Evolutionary conservation across 805 yeast genomes (phyloP).

Genomic region (Cyberlindnera mrakii): DNA sequence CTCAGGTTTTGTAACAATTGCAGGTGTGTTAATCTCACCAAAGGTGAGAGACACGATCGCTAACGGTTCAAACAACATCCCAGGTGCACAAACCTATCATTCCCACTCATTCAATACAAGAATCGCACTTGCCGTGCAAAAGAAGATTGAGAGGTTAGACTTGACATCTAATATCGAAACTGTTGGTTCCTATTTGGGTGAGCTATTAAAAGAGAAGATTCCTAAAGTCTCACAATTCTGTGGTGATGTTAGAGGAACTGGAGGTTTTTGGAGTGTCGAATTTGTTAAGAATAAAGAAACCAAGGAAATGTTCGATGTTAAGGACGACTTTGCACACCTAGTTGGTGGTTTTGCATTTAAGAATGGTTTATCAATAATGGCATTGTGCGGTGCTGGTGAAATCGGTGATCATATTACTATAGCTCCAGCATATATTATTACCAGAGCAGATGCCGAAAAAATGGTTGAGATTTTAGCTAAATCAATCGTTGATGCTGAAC

Average conservation of each 20-base stretch:
- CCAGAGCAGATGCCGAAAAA: conserved; percentile 30
- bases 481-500: conserved; percentile 17
- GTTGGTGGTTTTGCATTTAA: conserved; percentile 30
- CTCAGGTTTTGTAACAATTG: conserved; percentile 41
- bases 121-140: conserved; percentile 41
- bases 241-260: conserved; percentile 50
- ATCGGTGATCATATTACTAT: conserved; percentile 41
- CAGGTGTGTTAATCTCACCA: conserved; percentile 34
- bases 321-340: conserved; percentile 24
- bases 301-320: conserved; percentile 37
- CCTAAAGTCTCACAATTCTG: conserved; percentile 26
- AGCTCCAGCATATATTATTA: conserved; percentile 39
- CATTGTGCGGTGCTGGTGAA: conserved; percentile 32
- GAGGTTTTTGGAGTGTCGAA: conserved; percentile 51
- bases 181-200: conserved; percentile 39
- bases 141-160: conserved; percentile 30
- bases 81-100: conserved; percentile 47
- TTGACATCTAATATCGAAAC: conserved; percentile 35
- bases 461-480: conserved; percentile 26
- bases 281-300: conserved; percentile 41
- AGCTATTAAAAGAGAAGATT: conserved; percentile 26
- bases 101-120: conserved; percentile 40
- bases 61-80: conserved; percentile 21
- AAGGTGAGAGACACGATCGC: conserved; percentile 30
- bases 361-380: conserved; percentile 38